Evolutionary conservation across 208 protist species (phyloP).

Genomic region (Crithidia thermophila): DNA sequence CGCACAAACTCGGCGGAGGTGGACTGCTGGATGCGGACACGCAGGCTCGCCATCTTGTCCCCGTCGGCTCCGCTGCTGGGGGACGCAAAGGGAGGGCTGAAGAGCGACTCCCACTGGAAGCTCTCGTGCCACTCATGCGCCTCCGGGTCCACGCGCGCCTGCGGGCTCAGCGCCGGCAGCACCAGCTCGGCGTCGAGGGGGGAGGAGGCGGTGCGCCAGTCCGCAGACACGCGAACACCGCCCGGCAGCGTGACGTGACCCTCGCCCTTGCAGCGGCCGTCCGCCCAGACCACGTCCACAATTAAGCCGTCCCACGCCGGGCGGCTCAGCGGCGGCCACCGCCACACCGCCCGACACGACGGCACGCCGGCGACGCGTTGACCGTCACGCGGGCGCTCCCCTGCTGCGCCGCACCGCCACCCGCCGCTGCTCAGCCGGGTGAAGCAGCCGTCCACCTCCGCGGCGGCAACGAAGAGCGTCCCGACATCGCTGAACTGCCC

Average conservation of each 20-base stretch:
- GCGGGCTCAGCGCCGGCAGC: slow-evolving; percentile 19
- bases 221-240: slow-evolving; percentile 58
- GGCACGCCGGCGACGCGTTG: neutral
- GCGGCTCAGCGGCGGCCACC: slow-evolving; percentile 19
- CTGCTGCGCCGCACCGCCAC: slow-evolving; percentile 6
- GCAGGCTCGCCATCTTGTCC: slow-evolving; percentile 4
- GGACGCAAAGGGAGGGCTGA: slow-evolving; percentile 33
- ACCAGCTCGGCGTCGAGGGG: slow-evolving; percentile 56
- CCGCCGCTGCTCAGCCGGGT: slow-evolving; percentile 30
- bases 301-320: slow-evolving; percentile 44
- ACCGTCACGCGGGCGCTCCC: neutral
- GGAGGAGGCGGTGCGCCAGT: slow-evolving; percentile 57
- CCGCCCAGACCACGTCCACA: slow-evolving; percentile 71
- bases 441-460: slow-evolving; percentile 29
- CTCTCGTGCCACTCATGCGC: slow-evolving; percentile 60
- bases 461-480: slow-evolving; percentile 49
- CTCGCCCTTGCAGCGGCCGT: slow-evolving; percentile 61
- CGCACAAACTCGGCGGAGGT: slow-evolving; percentile 50
- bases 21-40: slow-evolving; percentile 26
- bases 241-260: slow-evolving; percentile 69
- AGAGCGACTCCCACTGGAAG: slow-evolving; percentile 83
- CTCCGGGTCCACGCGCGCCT: slow-evolving; percentile 21
- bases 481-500: slow-evolving; percentile 74
- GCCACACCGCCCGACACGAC: neutral
- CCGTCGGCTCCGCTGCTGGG: neutral